Conservation (phyloP, 495 filamentous ascomycete species). For the Penicillium bovifimosum region DNA sequence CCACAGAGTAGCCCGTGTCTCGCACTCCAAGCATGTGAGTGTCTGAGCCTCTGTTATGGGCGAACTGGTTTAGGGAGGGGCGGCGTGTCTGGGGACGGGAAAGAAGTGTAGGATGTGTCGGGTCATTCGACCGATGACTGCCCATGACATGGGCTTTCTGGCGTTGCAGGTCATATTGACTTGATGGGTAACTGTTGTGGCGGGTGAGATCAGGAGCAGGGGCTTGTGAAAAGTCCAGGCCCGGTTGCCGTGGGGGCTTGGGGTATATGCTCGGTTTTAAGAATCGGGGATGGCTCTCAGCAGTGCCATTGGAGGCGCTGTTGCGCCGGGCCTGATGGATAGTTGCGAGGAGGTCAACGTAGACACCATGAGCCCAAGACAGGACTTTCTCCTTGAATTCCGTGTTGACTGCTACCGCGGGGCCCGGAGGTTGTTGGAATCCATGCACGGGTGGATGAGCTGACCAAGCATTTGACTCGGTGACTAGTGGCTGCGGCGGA, state of each 20-base stretch:
- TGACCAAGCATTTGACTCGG: constrained; percentile 25
- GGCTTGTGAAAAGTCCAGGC: constrained; percentile 37
- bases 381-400: constrained; percentile 78
- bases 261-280: constrained; percentile 58
- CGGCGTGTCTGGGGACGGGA: constrained; percentile 20
- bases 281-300: constrained; percentile 33
- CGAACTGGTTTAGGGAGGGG: constrained; percentile 26
- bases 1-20: constrained; percentile 27
- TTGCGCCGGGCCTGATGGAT: constrained; percentile 58
- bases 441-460: constrained; percentile 13
- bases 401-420: constrained; percentile 37
- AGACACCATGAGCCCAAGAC: constrained; percentile 79
- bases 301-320: constrained; percentile 30
- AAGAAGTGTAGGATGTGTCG: constrained; percentile 5
- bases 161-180: constrained; percentile 30
- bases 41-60: constrained; percentile 23
- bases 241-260: constrained; percentile 53
- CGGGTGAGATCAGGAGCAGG: constrained; percentile 27
- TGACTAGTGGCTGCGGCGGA: constrained; percentile 10
- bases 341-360: constrained; percentile 76
- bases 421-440: constrained; percentile 22
- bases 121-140: constrained; percentile 10
- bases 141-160: constrained; percentile 17
- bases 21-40: constrained; percentile 26
- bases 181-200: constrained; percentile 40